These are phyloP conservation scores for Gloeophyllum trabeum DNA, from an alignment of 768 basidiomycete genomes.

Conservation along the genomic window DNA sequence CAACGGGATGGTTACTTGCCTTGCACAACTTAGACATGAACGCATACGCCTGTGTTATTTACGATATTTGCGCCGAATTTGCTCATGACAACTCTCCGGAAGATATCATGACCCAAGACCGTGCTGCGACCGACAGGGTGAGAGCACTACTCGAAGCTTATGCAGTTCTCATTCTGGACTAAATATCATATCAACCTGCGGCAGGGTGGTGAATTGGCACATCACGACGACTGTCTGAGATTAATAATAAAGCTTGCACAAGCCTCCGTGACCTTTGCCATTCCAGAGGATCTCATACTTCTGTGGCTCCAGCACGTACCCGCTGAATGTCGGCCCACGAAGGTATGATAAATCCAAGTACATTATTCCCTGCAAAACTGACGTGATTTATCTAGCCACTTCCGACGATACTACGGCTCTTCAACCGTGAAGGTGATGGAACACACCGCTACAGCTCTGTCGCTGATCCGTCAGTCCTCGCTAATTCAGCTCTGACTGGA, in stretches of 20 bases:
- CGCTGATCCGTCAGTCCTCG: conserved; percentile 19
- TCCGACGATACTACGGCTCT: conserved; percentile 42
- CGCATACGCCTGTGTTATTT: conserved; percentile 41
- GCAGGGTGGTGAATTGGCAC: too few relatives aligned
- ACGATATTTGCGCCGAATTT: conserved; percentile 42
- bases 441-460: conserved; percentile 26
- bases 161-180: too few relatives aligned
- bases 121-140: too few relatives aligned
- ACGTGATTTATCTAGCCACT: conserved; percentile 27
- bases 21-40: conserved; percentile 50
- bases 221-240: conserved; percentile 38
- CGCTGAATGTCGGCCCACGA: too few relatives aligned
- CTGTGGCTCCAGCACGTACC: conserved; percentile 45
- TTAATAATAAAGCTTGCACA: conserved; percentile 44
- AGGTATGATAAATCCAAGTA: too few relatives aligned
- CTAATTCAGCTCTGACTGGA: conserved; percentile 15
- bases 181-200: too few relatives aligned
- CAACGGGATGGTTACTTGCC: conserved; percentile 55
- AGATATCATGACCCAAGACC: too few relatives aligned
- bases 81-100: too few relatives aligned
- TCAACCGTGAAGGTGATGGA: conserved; percentile 39
- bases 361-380: too few relatives aligned
- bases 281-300: conserved; percentile 46
- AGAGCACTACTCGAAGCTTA: too few relatives aligned
- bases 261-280: conserved; percentile 38